A percentile compares a stretch with the other conserved stretches of the same genome.
Evolutionary conservation across 1,139 yeast species (phyloP).

Genomic region (Yamadazyma spencermartinsiae): DNA sequence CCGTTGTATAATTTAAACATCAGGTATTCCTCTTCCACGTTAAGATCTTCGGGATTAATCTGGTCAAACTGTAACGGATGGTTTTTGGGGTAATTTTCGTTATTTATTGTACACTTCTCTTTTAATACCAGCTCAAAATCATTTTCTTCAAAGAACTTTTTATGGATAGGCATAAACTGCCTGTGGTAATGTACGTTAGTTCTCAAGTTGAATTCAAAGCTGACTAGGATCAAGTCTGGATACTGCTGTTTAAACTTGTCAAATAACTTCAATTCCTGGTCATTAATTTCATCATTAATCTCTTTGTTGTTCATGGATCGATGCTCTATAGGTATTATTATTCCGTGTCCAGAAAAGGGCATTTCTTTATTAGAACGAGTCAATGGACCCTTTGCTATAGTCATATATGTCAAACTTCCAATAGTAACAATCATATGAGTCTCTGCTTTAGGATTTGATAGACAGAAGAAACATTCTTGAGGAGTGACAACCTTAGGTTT

Average conservation of each 20-base stretch:
- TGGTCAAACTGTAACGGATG: conserved; percentile 42
- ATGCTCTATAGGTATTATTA: conserved; percentile 83
- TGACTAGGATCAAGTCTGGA: conserved; percentile 46
- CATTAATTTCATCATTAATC: conserved; percentile 26
- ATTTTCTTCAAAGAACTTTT: conserved; percentile 27
- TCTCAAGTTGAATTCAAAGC: conserved; percentile 60
- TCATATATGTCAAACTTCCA: conserved; percentile 64
- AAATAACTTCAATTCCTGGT: conserved; percentile 46
- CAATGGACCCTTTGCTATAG: conserved; percentile 87
- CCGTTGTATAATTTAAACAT: conserved; percentile 37
- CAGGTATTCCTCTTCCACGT: conserved; percentile 34
- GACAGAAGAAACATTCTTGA: conserved; percentile 74
- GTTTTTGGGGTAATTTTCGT: conserved; percentile 46
- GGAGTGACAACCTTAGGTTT: conserved; percentile 48
- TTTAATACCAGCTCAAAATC: conserved; percentile 36
- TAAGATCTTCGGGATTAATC: conserved; percentile 25
- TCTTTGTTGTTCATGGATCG: conserved; percentile 43
- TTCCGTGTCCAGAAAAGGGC: conserved; percentile 77
- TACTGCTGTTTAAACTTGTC: conserved; percentile 40
- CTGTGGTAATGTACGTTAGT: conserved; percentile 64
- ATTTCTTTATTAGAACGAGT: conserved; percentile 46
- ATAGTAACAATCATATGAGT: conserved; percentile 80
- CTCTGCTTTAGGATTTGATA: conserved; percentile 76
- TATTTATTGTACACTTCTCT: conserved; percentile 47
- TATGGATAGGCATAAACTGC: conserved; percentile 63